A percentile compares a stretch with the other conserved stretches of the same genome.
Conservation (phyloP, 1,139 yeast species). For the Lodderomyces parapsilosis region DNA sequence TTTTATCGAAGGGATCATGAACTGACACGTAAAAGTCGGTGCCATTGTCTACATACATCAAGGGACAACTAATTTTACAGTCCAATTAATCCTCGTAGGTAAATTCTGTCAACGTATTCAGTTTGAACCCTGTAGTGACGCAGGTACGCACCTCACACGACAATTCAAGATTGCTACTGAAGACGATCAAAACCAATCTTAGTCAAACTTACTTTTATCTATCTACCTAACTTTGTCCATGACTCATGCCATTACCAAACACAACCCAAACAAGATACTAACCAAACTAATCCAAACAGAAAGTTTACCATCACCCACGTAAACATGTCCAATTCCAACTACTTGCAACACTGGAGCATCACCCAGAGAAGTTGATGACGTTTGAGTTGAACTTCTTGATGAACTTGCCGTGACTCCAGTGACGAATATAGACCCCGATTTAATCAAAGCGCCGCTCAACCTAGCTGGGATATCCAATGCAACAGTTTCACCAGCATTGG, state of each 20-base stretch:
- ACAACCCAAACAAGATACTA: neutral
- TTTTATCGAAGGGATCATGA: too few species aligned
- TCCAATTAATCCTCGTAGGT: too few species aligned
- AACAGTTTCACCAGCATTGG: constrained; percentile 12
- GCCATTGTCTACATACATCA: too few species aligned
- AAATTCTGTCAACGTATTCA: too few species aligned
- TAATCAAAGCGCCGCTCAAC: constrained; percentile 31
- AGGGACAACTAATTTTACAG: too few species aligned
- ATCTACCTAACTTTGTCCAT: neutral
- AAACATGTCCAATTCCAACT: neutral
- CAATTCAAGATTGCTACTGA: too few species aligned
- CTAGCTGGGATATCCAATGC: constrained; percentile 33
- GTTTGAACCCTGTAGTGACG: too few species aligned
- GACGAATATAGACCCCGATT: constrained; percentile 32
- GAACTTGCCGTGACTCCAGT: constrained; percentile 14
- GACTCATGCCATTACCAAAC: neutral
- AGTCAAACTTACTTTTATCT: too few species aligned
- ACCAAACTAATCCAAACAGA: neutral
- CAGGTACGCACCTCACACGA: too few species aligned
- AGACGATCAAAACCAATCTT: too few species aligned
- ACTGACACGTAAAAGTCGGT: too few species aligned
- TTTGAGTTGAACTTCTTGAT: constrained; percentile 5
- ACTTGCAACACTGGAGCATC: constrained; percentile 4
- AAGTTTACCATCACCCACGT: neutral
- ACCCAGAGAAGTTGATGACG: constrained; percentile 5